Base-by-base conservation (phyloP, 1,284 basidiomycete genomes). In the Serendipita sp. region DNA sequence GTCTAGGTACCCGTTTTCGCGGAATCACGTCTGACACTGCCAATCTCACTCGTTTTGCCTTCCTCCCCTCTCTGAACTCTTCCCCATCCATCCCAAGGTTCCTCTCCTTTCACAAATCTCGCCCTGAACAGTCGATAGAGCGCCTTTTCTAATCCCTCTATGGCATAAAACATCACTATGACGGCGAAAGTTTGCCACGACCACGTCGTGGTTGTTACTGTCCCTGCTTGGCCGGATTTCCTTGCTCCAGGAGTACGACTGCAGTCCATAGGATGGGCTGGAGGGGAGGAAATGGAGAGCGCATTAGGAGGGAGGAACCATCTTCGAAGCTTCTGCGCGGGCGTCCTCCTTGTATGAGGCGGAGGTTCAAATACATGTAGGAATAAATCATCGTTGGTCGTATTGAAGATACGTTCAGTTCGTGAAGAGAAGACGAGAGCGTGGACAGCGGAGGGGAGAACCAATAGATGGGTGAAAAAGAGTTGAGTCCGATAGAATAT, bases 391-490 rank as follows among this genome's bases (percentile, higher is more conserved):
- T 67, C 47, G 4, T 72, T 70, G 3, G 70, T 74, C 1, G 75
- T 68, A 1, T 68, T 66, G 67, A 81, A 76, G 61, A 67, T 38
- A 43, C 67, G 50, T 60, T 70, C 62, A 15, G 68, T 69, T 13
- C 72, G 68, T 17, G 69, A 66, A 2, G 72, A 75, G 4, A 75
- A 49, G 5, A 78, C 67, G 2, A 80, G 65, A 0, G 77, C 77
- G 62, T 80, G 74, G 32, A 67, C 53, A 0, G 78, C 68, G 0
- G 78, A 78, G 1, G 80, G 80, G 6, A 74, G 71, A 4, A 75
- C 67, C 45, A 85, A 72, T 26, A 85, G 69, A 29, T 79, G 72
- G 1, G 76, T 76, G 71, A 82, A 87, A 65, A 84, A 74, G 3
- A 75, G 72, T 0, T 81, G 76, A 5, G 83, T 78, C 8, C 80